Evolutionary conservation across 1,139 yeast genomes (phyloP).

Genomic region (Blastobotrys raffinosifermentans): DNA sequence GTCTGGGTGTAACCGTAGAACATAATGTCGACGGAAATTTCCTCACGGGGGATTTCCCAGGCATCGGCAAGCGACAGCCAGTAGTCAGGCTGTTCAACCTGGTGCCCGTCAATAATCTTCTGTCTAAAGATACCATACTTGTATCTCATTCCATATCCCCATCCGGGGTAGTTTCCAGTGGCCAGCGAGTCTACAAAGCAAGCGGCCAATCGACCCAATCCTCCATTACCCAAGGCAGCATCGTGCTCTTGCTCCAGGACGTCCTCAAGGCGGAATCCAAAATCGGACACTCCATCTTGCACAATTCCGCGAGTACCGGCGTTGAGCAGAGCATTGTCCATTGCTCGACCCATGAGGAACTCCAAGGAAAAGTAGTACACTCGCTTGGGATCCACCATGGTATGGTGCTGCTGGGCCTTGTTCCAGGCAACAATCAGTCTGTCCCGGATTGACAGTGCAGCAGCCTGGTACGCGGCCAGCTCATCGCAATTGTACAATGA

Average conservation of each 20-base stretch:
- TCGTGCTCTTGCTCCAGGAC: constrained; percentile 83
- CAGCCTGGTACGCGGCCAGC: constrained; percentile 88
- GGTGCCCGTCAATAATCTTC: constrained; percentile 85
- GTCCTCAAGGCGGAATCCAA: constrained; percentile 87
- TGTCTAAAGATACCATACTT: constrained; percentile 93
- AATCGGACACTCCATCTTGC: constrained; percentile 53
- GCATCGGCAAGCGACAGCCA: constrained; percentile 87
- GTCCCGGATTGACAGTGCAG: constrained; percentile 74
- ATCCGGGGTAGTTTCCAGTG: constrained; percentile 82
- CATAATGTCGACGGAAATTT: constrained; percentile 88
- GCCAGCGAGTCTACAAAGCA: constrained; percentile 88
- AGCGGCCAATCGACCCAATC: constrained; percentile 91
- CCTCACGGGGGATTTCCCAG: constrained; percentile 86
- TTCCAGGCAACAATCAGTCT: constrained; percentile 84
- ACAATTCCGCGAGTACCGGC: constrained; percentile 53
- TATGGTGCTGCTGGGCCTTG: constrained; percentile 85
- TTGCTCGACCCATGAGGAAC: constrained; percentile 90
- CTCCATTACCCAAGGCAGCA: constrained; percentile 94
- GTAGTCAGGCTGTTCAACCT: constrained; percentile 90
- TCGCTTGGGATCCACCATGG: constrained; percentile 77
- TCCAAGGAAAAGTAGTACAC: constrained; percentile 84
- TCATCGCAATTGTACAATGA: constrained; percentile 88
- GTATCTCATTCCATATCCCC: constrained; percentile 95
- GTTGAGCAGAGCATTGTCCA: constrained; percentile 90
- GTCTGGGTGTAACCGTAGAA: constrained; percentile 81